These are phyloP conservation scores for Malus hybrid DNA, from an alignment of 331 rosid genomes.

Conservation along the genomic window DNA sequence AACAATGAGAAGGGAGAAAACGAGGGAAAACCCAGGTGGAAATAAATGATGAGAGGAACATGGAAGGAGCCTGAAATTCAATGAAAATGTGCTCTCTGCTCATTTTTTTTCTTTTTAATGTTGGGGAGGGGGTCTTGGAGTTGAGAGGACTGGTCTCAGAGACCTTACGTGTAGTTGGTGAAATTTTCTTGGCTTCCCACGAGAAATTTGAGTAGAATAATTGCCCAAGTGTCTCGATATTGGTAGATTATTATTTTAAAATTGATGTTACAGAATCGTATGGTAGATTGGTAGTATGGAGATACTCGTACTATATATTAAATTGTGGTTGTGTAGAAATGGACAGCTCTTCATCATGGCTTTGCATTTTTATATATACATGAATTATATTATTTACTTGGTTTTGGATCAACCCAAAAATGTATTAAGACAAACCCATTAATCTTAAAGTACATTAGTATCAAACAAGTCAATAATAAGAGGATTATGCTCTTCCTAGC, in stretches of 20 bases:
- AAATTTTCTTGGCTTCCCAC: constrained; percentile 4
- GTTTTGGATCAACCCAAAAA: not conserved
- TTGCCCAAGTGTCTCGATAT: constrained; percentile 38
- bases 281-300: constrained; percentile 1
- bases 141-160: constrained; percentile 26
- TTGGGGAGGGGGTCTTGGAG: not conserved
- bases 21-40: constrained; percentile 25
- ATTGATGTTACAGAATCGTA: constrained; percentile 21
- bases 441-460: not conserved
- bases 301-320: not conserved
- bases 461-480: not conserved
- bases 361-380: not conserved
- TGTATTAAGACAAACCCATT: not conserved
- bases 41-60: constrained; percentile 39
- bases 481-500: not conserved
- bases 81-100: constrained; percentile 7
- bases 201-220: constrained; percentile 14
- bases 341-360: not conserved
- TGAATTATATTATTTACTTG: not conserved
- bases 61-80: constrained; percentile 13
- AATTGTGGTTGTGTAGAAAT: not conserved
- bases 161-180: constrained; percentile 43
- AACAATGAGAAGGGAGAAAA: constrained; percentile 1
- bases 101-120: constrained; percentile 7
- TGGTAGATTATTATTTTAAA: constrained; percentile 16